These are phyloP conservation scores for Keithomyces neogunnii DNA, from an alignment of 2,329 filamentous ascomycete genomes.

Conservation along the genomic window DNA sequence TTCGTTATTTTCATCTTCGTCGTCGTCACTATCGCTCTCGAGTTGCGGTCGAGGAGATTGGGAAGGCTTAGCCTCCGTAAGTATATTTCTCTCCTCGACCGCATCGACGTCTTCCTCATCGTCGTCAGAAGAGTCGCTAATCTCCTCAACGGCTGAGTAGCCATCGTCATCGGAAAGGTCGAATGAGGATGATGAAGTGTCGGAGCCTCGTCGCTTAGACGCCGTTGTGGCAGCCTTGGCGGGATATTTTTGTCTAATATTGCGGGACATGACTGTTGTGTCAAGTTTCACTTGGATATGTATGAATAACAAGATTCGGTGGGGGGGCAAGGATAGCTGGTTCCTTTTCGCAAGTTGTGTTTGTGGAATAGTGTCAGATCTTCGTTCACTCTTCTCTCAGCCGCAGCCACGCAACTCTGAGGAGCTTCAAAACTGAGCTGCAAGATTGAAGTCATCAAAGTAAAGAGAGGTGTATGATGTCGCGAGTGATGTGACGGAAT, in stretches of 20 bases:
- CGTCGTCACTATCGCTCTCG: slow-evolving; percentile 8
- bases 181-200: slow-evolving; percentile 46
- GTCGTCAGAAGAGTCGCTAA: slow-evolving; percentile 68
- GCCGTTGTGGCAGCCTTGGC: slow-evolving; percentile 32
- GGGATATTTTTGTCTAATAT: slow-evolving; percentile 40
- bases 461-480: no score
- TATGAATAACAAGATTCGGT: neutral
- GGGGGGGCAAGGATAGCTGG: no score
- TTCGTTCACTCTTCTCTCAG: no score
- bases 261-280: slow-evolving; percentile 38
- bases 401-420: no score
- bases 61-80: slow-evolving; percentile 35
- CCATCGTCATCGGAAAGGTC: slow-evolving; percentile 62
- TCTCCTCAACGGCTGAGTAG: slow-evolving; percentile 70
- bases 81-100: slow-evolving; percentile 69
- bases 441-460: no score
- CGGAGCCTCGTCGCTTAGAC: slow-evolving; percentile 39
- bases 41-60: slow-evolving; percentile 43
- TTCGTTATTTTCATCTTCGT: slow-evolving; percentile 25
- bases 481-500: no score
- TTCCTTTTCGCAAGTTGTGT: no score
- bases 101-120: slow-evolving; percentile 71
- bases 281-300: neutral
- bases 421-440: no score
- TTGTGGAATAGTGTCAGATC: no score